Evolutionary conservation across 257 asterid genomes (phyloP).

Genomic region (Echium plantagineum): DNA sequence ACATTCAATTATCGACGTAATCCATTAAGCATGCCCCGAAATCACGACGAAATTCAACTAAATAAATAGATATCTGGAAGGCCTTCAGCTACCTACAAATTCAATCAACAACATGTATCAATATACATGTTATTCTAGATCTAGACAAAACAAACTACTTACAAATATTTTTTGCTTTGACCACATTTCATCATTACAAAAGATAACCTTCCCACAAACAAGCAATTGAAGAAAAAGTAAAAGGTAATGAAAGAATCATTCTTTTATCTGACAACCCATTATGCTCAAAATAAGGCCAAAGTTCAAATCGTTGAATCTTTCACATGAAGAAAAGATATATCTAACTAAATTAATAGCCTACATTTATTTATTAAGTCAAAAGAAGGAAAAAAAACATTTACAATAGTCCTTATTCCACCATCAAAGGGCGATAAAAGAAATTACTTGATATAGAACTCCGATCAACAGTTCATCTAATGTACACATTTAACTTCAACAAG

Average conservation of each 20-base stretch:
- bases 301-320: constrained; percentile 19
- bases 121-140: background rate
- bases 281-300: constrained; percentile 1
- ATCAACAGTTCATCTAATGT: too few species aligned
- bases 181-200: background rate
- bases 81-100: background rate
- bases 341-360: background rate
- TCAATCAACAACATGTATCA: background rate
- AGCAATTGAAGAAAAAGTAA: constrained; percentile 3
- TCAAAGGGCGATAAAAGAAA: too few species aligned
- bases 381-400: too few species aligned
- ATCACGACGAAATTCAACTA: background rate
- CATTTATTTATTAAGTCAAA: too few species aligned
- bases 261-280: constrained; percentile 30
- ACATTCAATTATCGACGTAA: background rate
- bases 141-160: background rate
- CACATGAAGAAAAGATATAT: background rate
- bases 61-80: too few species aligned
- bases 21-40: too few species aligned
- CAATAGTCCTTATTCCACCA: too few species aligned
- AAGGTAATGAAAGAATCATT: constrained; percentile 39
- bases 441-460: too few species aligned
- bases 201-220: constrained; percentile 14
- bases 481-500: too few species aligned
- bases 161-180: background rate